These are phyloP conservation scores for Stachybotrys elegans DNA, from an alignment of 2,329 filamentous ascomycete species.

Conservation along the genomic window DNA sequence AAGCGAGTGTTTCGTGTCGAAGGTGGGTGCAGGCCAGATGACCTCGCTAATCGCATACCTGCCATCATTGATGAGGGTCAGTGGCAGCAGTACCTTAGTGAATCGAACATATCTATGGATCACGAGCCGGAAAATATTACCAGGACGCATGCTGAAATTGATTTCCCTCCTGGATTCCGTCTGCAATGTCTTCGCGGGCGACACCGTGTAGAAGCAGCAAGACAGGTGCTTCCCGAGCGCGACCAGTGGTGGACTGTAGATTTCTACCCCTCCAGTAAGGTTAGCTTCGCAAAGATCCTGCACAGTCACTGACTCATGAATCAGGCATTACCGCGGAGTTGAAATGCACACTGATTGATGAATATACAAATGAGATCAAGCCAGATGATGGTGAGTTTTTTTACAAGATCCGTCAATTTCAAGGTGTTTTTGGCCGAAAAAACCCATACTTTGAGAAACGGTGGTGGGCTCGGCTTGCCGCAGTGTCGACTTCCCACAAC, in stretches of 20 bases:
- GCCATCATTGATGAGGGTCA: constrained; percentile 19
- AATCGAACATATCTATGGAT: constrained; percentile 3
- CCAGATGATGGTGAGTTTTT: constrained; percentile 12
- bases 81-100: constrained; percentile 15
- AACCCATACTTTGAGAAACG: constrained; percentile 14
- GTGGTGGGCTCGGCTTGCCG: constrained; percentile 19
- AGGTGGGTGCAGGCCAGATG: constrained; percentile 12
- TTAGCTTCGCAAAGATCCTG: neutral
- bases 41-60: constrained; percentile 23
- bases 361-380: constrained; percentile 10
- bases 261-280: constrained; percentile 20
- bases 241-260: constrained; percentile 20
- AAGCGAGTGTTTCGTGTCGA: constrained; percentile 12
- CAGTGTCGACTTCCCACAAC: constrained; percentile 12
- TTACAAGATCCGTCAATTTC: constrained; percentile 15
- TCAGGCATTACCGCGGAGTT: constrained; percentile 9
- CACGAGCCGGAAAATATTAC: neutral
- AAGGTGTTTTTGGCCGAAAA: constrained; percentile 8
- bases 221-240: neutral
- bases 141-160: constrained; percentile 7
- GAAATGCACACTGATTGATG: constrained; percentile 8
- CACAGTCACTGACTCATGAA: neutral
- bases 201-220: constrained; percentile 12
- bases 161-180: constrained; percentile 12
- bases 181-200: constrained; percentile 19